A percentile compares a stretch with the other conserved stretches of the same genome.
These are phyloP conservation scores for Cynara cardunculus DNA, from an alignment of 129 eudicot species.

Conservation along the genomic window DNA sequence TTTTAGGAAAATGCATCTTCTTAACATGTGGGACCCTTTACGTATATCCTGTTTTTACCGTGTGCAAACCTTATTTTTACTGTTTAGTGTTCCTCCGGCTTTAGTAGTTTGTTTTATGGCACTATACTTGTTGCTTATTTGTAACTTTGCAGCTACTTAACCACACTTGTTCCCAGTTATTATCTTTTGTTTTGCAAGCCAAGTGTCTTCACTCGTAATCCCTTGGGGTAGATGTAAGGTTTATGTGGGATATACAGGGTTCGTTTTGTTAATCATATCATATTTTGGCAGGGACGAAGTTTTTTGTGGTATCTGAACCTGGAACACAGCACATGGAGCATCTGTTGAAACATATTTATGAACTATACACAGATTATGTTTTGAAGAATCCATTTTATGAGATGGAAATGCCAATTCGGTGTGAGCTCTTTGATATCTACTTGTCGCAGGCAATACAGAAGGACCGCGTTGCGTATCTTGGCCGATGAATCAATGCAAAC, in stretches of 20 bases:
- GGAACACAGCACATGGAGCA: constrained; percentile 77
- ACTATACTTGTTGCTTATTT: neutral
- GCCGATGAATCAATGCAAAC: constrained; percentile 45
- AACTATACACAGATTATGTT: constrained; percentile 83
- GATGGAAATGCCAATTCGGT: constrained; percentile 97
- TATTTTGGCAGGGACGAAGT: constrained; percentile 68
- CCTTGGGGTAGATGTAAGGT: neutral
- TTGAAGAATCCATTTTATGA: constrained; percentile 96
- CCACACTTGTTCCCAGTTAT: neutral
- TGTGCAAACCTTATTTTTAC: neutral
- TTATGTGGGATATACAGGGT: neutral
- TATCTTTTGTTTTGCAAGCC: neutral
- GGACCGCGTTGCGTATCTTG: constrained; percentile 71
- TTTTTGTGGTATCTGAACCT: constrained; percentile 92
- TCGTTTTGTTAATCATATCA: neutral
- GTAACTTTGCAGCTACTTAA: neutral
- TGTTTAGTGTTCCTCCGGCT: neutral
- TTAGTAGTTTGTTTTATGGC: neutral
- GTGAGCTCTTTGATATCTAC: constrained; percentile 91
- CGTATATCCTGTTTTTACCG: neutral
- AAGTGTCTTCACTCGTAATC: neutral
- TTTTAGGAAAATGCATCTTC: neutral
- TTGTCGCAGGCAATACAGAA: constrained; percentile 74
- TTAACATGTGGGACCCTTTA: neutral
- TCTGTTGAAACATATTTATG: constrained; percentile 80